Base-by-base conservation (phyloP, 306 rosid genomes). In the Delonix regia region DNA sequence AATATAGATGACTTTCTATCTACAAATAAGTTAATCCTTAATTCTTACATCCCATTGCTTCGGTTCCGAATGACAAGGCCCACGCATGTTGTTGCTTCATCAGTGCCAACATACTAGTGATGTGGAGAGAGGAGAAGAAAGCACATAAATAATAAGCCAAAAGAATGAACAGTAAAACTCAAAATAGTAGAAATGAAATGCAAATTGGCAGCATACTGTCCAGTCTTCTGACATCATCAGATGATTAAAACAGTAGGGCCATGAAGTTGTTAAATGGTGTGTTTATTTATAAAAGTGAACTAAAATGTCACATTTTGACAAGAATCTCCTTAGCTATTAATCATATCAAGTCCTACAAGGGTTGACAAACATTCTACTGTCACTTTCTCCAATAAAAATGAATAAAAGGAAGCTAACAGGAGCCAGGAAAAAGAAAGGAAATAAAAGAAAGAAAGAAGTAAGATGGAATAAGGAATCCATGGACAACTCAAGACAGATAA, bases 11-110 rank as follows among this genome's bases (percentile, higher is more conserved):
- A 49, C 21, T 53, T 79, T 1, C 76, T 0, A 71, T 59, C 49
- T 36, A 38, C 36, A 4, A 65, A 79, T 39, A 4, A 60, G 49
- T 48, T 22, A 44, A 63, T 71, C 24, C 62, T 38, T 57, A 47
- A 13, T 59, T 86, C 95, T 89, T 86, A 92, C 99, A 85, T 88
- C 88, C 95, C 92, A 81, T 74, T 94, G 80, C 65, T 68, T 30
- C 60, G 87, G 80, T 88, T 92, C 55, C 92, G 86, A 61, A 94
- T 88, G 70, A 85, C 97, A 81, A 94, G 69, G 66, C 97, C 93
- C 16, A 94, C 89, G 57, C 99, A 94, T 5, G 97, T 94, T 28
- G 99, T 94, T 77, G 97, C 99, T 89, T 94, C 99, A 83, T 94
- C 97, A 28, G 97, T 92, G 87, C 99, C 99, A 82, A 87, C 87